Percentiles rank a stretch among this genome's conserved stretches.
These are phyloP conservation scores for Elongisporangium senticosum DNA, from an alignment of 352 stramenopile genomes.

Conservation along the genomic window DNA sequence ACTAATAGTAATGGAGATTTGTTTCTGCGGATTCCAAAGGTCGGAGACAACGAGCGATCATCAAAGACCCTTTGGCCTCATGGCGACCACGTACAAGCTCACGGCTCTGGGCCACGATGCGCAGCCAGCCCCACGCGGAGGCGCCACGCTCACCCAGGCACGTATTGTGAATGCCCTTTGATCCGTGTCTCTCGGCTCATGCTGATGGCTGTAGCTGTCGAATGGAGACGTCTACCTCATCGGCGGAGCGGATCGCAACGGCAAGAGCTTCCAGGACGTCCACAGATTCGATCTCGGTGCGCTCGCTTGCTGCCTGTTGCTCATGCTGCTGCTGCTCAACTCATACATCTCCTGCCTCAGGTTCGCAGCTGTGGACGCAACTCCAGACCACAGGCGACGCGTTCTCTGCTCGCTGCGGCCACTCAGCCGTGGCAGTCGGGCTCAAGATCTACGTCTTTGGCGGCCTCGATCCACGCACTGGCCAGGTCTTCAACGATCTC, in stretches of 20 bases:
- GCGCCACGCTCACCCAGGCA: constrained; percentile 52
- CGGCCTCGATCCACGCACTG: constrained; percentile 33
- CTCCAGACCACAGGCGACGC: constrained; percentile 9
- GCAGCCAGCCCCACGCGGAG: constrained; percentile 26
- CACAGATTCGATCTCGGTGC: constrained; percentile 49
- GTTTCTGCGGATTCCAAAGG: background rate
- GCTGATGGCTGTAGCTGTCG: constrained; percentile 17
- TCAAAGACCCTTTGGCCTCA: background rate
- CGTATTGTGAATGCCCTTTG: background rate
- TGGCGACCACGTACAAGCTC: constrained; percentile 2
- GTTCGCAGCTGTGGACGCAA: constrained; percentile 15
- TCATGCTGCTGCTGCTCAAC: background rate
- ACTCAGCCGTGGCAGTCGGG: constrained; percentile 47
- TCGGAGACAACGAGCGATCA: background rate
- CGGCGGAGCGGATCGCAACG: constrained; percentile 50
- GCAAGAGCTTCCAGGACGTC: constrained; percentile 45
- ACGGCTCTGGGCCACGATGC: background rate
- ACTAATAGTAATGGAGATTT: constrained; percentile 1
- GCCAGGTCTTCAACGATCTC: constrained; percentile 53
- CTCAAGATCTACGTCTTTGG: constrained; percentile 49
- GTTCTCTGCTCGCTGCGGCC: constrained; percentile 50
- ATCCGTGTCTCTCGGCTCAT: background rate
- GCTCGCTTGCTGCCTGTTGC: background rate
- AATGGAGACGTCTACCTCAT: constrained; percentile 48
- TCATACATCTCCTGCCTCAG: constrained; percentile 3